Percentiles rank a stretch among this genome's conserved stretches.
Conservation (phyloP, 495 filamentous ascomycete genomes). For the Aspergillus homomorphus region DNA sequence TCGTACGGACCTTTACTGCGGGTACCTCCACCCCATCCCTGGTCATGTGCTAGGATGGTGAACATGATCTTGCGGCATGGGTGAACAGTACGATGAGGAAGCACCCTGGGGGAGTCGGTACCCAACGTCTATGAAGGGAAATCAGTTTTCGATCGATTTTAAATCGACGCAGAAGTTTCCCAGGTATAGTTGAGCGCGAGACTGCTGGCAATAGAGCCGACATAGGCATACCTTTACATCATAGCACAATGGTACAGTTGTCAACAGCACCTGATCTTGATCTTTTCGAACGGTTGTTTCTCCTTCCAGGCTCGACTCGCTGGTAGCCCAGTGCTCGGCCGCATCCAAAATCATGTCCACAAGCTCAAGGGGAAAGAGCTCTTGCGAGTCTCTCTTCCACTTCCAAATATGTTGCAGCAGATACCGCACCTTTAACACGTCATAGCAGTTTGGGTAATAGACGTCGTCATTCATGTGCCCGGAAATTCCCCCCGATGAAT, state of each 20-base stretch:
- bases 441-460: conserved; percentile 30
- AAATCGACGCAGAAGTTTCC: not conserved
- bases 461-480: not conserved
- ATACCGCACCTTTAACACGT: conserved; percentile 37
- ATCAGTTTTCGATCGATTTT: conserved; percentile 9
- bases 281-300: conserved; percentile 31
- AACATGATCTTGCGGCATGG: conserved; percentile 61
- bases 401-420: conserved; percentile 25
- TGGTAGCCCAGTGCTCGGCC: conserved; percentile 68
- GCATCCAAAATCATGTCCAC: conserved; percentile 64
- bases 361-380: conserved; percentile 57
- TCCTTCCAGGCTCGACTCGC: conserved; percentile 29
- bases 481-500: not conserved
- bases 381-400: conserved; percentile 35
- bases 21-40: conserved; percentile 53
- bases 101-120: conserved; percentile 18
- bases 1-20: conserved; percentile 46
- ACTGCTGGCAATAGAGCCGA: not conserved
- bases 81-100: conserved; percentile 38
- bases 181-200: not conserved
- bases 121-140: conserved; percentile 11
- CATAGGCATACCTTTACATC: conserved; percentile 25
- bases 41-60: conserved; percentile 60
- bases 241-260: conserved; percentile 42
- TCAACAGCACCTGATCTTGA: conserved; percentile 37